phyloP scores from a whole-genome alignment of 148 eudicot genomes.

The Dianthus caryophyllus region DNA sequence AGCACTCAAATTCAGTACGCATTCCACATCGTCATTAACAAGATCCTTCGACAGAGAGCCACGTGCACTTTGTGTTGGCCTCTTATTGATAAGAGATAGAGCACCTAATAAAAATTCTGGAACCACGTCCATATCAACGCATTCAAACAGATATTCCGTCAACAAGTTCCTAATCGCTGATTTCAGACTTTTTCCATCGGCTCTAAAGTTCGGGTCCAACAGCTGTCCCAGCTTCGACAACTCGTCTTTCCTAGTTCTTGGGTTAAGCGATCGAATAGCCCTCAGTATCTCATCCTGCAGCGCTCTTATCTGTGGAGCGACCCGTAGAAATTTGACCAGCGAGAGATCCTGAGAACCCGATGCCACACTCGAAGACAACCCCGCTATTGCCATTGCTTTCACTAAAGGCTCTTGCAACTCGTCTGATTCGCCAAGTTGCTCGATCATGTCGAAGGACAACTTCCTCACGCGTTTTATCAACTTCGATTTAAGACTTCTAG shows the following conservation, averaged over 20 bases:
- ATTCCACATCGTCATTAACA: constrained; percentile 57
- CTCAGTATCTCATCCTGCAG: constrained; percentile 58
- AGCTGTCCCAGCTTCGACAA: constrained; percentile 37
- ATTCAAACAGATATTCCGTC: constrained; percentile 68
- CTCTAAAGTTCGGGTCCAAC: constrained; percentile 40
- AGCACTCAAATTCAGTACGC: constrained; percentile 54
- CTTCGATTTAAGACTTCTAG: constrained; percentile 30
- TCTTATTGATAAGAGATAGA: constrained; percentile 43
- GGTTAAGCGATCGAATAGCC: constrained; percentile 45
- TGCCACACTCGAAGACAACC: constrained; percentile 36
- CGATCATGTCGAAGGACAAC: constrained; percentile 36
- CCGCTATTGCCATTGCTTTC: constrained; percentile 64
- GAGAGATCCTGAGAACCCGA: constrained; percentile 23
- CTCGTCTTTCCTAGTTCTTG: constrained; percentile 34
- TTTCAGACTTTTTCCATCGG: constrained; percentile 30
- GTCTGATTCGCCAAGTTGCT: constrained; percentile 37
- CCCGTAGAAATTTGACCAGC: constrained; percentile 28
- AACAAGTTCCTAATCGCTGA: constrained; percentile 40
- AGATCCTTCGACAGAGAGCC: constrained; percentile 33
- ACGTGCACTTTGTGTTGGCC: constrained; percentile 17
- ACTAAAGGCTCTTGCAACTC: constrained; percentile 47
- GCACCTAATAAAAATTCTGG: constrained; percentile 44
- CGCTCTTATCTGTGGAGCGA: constrained; percentile 40
- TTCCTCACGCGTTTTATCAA: constrained; percentile 31
- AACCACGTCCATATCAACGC: constrained; percentile 64